A percentile compares a stretch with the other conserved stretches of the same genome.
Conservation (phyloP, 2,329 filamentous ascomycete genomes). For the Neonectria hederae region DNA sequence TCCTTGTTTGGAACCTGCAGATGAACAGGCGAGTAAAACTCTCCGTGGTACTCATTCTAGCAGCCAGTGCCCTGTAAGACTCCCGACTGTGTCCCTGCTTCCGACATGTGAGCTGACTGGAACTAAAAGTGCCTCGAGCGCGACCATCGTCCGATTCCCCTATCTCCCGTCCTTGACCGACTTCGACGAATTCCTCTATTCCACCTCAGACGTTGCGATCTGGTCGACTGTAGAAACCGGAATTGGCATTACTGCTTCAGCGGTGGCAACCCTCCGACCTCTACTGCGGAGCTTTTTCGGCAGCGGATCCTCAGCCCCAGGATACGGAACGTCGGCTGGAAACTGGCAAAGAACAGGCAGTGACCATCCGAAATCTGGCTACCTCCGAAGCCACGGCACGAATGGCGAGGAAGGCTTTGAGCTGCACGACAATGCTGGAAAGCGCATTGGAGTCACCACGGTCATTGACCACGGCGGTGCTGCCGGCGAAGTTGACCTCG, state of each 20-base stretch:
- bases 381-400: conserved; percentile 32
- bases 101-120: background rate
- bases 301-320: conserved; percentile 26
- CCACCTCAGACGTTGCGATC: conserved; percentile 54
- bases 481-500: background rate
- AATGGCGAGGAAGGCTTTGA: conserved; percentile 24
- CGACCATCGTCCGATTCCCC: conserved; percentile 55
- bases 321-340: conserved; percentile 30
- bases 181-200: conserved; percentile 54
- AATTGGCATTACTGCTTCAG: conserved; percentile 53
- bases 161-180: conserved; percentile 51
- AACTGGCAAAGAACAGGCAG: conserved; percentile 34
- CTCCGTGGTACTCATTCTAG: conserved; percentile 45
- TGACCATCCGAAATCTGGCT: conserved; percentile 27
- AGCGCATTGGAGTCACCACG: conserved; percentile 36
- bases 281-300: conserved; percentile 42
- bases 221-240: conserved; percentile 58
- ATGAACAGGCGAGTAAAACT: conserved; percentile 52
- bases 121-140: conserved; percentile 49
- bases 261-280: conserved; percentile 52
- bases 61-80: conserved; percentile 50
- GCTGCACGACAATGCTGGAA: conserved; percentile 14
- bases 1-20: conserved; percentile 52
- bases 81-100: background rate
- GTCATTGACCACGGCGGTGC: conserved; percentile 32